Conservation (phyloP, 305 asterid genomes). For the Petunia hybrid region DNA sequence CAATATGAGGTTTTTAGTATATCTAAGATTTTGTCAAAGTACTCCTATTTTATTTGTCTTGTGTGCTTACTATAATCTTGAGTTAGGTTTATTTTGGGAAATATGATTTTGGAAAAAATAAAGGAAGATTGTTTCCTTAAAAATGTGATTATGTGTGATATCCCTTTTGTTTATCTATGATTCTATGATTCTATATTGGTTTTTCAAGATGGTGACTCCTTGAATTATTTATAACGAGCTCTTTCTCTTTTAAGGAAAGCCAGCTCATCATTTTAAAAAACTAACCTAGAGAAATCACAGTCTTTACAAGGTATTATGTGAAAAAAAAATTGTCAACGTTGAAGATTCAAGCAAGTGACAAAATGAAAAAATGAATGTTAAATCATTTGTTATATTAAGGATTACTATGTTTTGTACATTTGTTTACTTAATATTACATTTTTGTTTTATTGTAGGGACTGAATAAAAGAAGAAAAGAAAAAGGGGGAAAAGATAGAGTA, state of each 20-base stretch:
- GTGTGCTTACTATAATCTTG: neutral
- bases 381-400: neutral
- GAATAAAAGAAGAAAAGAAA: neutral
- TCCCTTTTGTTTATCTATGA: neutral
- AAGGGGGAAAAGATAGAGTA: slow-evolving; percentile 3
- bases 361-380: neutral
- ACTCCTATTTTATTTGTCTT: neutral
- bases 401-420: neutral
- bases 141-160: neutral
- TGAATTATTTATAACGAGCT: neutral
- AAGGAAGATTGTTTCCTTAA: neutral
- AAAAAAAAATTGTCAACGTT: neutral
- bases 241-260: neutral
- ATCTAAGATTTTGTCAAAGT: neutral
- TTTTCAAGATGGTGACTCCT: neutral
- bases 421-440: neutral
- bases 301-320: neutral
- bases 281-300: neutral
- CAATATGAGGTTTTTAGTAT: neutral
- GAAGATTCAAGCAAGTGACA: neutral
- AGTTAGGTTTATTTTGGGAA: neutral
- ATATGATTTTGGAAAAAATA: neutral
- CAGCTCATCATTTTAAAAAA: neutral
- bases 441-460: slow-evolving; percentile 35
- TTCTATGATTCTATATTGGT: neutral